Percentiles rank a stretch among this genome's conserved stretches.
Conservation (phyloP, 495 filamentous ascomycete species). For the Tuber aestivum region DNA sequence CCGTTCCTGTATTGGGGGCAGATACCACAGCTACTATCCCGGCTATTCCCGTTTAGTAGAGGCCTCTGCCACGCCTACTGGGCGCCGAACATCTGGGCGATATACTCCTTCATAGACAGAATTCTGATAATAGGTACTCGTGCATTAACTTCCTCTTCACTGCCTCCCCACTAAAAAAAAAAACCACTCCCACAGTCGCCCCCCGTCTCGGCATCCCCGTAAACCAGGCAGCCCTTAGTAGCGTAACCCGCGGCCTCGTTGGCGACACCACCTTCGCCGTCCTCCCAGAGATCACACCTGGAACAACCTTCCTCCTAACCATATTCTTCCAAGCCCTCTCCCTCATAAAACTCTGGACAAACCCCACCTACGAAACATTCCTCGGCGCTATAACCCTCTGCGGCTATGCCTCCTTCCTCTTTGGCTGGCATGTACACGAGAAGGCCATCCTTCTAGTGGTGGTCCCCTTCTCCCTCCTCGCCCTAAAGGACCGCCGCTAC, state of each 20-base stretch:
- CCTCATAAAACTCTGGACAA: conserved; percentile 72
- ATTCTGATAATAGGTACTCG: conserved; percentile 55
- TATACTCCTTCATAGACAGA: conserved; percentile 89
- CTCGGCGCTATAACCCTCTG: conserved; percentile 87
- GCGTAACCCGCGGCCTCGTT: conserved; percentile 85
- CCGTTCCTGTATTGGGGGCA: conserved; percentile 82
- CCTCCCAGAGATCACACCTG: conserved; percentile 75
- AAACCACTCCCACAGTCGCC: conserved; percentile 56
- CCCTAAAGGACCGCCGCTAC: conserved; percentile 84
- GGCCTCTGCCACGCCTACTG: conserved; percentile 96
- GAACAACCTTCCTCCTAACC: conserved; percentile 73
- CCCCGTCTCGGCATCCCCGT: conserved; percentile 69
- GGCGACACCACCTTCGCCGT: conserved; percentile 95
- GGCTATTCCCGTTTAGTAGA: conserved; percentile 89
- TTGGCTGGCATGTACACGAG: conserved; percentile 98
- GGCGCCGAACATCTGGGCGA: conserved; percentile 95
- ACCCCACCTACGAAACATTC: conserved; percentile 80
- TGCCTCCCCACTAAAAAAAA: neutral
- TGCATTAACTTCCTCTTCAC: neutral
- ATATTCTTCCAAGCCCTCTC: conserved; percentile 72
- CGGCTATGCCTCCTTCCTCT: conserved; percentile 92
- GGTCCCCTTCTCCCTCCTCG: conserved; percentile 90
- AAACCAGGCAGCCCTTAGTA: conserved; percentile 67
- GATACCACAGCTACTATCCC: conserved; percentile 73
- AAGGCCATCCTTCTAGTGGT: conserved; percentile 93